Base-by-base conservation (phyloP, 2,329 filamentous ascomycete genomes). In the Microsporum canis region DNA sequence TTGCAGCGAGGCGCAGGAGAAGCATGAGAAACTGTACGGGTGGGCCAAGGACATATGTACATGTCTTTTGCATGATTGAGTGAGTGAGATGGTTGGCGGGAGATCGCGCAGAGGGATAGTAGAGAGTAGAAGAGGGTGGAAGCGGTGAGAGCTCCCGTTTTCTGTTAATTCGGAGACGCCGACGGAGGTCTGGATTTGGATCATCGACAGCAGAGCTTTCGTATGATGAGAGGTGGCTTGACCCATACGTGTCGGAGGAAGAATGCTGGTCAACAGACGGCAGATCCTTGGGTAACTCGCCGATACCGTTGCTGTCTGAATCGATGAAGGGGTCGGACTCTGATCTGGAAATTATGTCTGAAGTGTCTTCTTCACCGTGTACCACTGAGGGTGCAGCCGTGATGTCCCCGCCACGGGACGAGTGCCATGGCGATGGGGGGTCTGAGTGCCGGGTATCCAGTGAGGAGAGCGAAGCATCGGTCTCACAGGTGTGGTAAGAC, bases 1-100 rank as follows among this genome's bases (percentile, higher is more conserved):
- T 85, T 0, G 88, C 86, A 0, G 91, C 89, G 61, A 96, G 89
- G 61, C 85, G 84, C 3, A 96, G 80, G 80, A 96, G 91, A 45
- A 95, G 78, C 31, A 84, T 80, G 39, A 95, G 82, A 1, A 95
- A 80, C 67, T 91, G 84, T 38, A 86, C 83, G 0, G 91, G 90
- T n/a, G 90, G 90, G 0, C 88, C 85, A 12, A 96, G 76, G 3
- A 95, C 80, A 34, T 94, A 80, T 58, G 88, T 85, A 64, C 83
- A 85, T 0, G 90, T 91, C 73, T 89, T 91, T 61, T 86, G 83
- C 31, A 95, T 81, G 34, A 95, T 82, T 2, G 84, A 81, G 58
- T 83, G 77, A 0, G 84, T 82, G 34, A 87, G 76, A 49, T 80
- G 76, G 59, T 79, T 78, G 38, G 80, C 75, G 0, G 77, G 71